These are phyloP conservation scores for Dryadomyces quercivorus DNA, from an alignment of 2,329 filamentous ascomycete genomes.

Conservation along the genomic window DNA sequence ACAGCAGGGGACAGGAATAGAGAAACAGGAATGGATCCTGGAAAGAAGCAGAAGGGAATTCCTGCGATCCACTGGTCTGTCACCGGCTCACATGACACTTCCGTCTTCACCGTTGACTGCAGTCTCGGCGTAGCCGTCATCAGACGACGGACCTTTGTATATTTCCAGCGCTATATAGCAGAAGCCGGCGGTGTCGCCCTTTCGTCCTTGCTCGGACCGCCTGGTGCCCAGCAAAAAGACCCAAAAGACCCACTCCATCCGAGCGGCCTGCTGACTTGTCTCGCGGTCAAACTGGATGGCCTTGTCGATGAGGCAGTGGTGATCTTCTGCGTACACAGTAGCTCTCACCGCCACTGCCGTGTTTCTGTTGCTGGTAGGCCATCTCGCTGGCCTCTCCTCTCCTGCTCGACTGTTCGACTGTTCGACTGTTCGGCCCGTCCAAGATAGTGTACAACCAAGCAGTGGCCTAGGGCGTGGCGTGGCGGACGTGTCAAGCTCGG, in stretches of 20 bases:
- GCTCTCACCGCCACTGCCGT: not conserved
- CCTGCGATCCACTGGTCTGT: not conserved
- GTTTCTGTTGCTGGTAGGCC: too few species aligned
- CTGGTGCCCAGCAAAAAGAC: constrained; percentile 1
- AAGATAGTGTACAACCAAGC: too few species aligned
- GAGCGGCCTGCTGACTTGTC: constrained; percentile 6
- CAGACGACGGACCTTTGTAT: not conserved
- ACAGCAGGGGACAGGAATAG: too few species aligned
- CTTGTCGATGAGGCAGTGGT: constrained; percentile 5
- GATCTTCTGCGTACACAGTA: constrained; percentile 1
- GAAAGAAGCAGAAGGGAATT: too few species aligned
- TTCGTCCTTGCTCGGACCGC: not conserved
- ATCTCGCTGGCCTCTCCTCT: too few species aligned
- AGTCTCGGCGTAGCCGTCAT: not conserved
- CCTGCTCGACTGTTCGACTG: not conserved
- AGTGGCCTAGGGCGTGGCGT: too few species aligned
- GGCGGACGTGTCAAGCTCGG: not conserved
- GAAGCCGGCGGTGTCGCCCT: not conserved
- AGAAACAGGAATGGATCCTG: too few species aligned
- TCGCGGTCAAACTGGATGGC: constrained; percentile 7
- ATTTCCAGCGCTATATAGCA: constrained; percentile 3
- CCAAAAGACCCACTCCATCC: constrained; percentile 6
- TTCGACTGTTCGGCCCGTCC: not conserved
- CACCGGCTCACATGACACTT: constrained; percentile 6
- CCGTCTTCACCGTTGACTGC: constrained; percentile 7